These are phyloP conservation scores for Plenodomus lindquistii DNA, from an alignment of 2,329 filamentous ascomycete species.

Conservation along the genomic window DNA sequence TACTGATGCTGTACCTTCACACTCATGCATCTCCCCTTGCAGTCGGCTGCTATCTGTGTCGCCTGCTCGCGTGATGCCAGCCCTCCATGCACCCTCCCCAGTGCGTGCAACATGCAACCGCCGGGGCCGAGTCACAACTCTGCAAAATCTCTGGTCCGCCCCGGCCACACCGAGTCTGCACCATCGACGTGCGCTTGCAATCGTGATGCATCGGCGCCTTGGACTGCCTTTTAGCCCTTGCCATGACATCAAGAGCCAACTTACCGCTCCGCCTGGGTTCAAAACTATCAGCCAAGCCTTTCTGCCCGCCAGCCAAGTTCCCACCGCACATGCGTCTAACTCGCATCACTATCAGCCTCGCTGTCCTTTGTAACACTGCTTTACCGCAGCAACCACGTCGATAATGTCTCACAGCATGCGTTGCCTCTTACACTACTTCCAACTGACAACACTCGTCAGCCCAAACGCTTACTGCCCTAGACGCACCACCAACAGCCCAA, in stretches of 20 bases:
- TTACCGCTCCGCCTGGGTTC: constrained; percentile 9
- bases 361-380: constrained; percentile 5
- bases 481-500: constrained; percentile 10
- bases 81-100: background rate
- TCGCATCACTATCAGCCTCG: constrained; percentile 1
- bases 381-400: constrained; percentile 27
- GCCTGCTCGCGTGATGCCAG: background rate
- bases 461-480: background rate
- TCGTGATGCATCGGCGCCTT: constrained; percentile 19
- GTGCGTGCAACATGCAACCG: background rate
- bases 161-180: no score
- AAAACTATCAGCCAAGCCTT: no score
- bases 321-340: background rate
- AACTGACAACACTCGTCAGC: background rate
- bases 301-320: background rate
- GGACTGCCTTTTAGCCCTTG: constrained; percentile 10
- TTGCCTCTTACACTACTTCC: background rate
- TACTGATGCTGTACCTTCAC: no score
- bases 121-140: background rate
- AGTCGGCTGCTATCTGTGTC: background rate
- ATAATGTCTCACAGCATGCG: constrained; percentile 15
- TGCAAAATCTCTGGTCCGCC: constrained; percentile 2
- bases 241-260: constrained; percentile 28
- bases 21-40: no score
- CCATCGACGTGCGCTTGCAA: background rate